Evolutionary conservation across 352 stramenopile genomes (phyloP), one percentile per base, ranked within the genome.

Genomic region (Elongisporangium senticosum): DNA sequence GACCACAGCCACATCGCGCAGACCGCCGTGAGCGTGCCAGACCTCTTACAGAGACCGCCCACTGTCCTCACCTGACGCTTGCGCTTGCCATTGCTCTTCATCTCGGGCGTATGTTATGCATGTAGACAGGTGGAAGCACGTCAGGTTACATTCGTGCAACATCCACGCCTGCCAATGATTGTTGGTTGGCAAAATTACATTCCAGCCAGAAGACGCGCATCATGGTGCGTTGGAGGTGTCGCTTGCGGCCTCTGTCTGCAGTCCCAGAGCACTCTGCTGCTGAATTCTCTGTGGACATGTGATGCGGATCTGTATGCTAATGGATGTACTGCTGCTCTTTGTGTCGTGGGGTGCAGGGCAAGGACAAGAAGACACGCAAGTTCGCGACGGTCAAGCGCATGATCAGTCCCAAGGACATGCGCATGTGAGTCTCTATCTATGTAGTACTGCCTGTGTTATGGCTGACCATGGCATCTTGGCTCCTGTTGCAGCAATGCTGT

Each of bases 331-430:
- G 10, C 23, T 19, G 13, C n/a, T 55, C 20, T 17, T 2, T 23
- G 11, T 48, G 21, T 17, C 33, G 51, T 23, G 21, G 5, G 10
- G 10, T 62, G 20, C 59, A 94, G 79, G 96, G 88, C 47, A 99
- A 99, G 71, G 88, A 96, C 58, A 99, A 99, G 82, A 99, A 99
- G 72, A 98, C 95, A 23, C 86, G 96, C 65, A 98, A 98, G 66
- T 99, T 98, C 73, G 97, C 97, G 49, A 85, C 97, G 50, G 88
- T 97, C 40, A 99, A 99, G 85, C 98, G 97, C 67, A 97, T 99
- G 59, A 98, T 99, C 59, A 98, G 89, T 68, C 94, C 96, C 49
- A 99, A 98, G 73, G 97, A 99, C 76, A 92, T 87, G 59, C 89
- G 97, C 53, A 96, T 99, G 67, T 98, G 95, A 67, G 90, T 53